phyloP scores from a whole-genome alignment of 2,329 filamentous ascomycete genomes.

The Cladophialophora psammophila region DNA sequence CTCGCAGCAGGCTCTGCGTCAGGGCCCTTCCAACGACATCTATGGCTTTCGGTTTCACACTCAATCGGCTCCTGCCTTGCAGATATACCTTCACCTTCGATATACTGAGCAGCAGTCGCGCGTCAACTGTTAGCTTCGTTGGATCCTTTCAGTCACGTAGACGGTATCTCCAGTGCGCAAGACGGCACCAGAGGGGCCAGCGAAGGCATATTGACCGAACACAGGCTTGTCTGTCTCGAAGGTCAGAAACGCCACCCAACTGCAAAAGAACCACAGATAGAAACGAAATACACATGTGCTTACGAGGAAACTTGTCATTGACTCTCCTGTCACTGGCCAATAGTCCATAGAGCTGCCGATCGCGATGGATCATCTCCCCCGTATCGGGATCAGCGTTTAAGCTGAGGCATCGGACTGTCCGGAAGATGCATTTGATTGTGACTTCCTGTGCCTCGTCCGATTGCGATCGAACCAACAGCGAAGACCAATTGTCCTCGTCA shows the following conservation, averaged over 20 bases:
- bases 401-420: slow-evolving; percentile 38
- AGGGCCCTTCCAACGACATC: not conserved
- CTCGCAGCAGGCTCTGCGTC: not conserved
- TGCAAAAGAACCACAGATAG: not conserved
- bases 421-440: slow-evolving; percentile 40
- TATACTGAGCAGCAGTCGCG: not conserved
- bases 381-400: slow-evolving; percentile 39
- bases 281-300: slow-evolving; percentile 10
- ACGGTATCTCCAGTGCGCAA: slow-evolving; percentile 37
- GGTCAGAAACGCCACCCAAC: slow-evolving; percentile 5
- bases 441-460: slow-evolving; percentile 36
- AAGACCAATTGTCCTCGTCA: slow-evolving; percentile 40
- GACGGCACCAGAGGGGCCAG: slow-evolving; percentile 38
- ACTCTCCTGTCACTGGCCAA: slow-evolving; percentile 37
- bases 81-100: not conserved
- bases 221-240: slow-evolving; percentile 36
- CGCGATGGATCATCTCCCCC: slow-evolving; percentile 37
- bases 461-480: slow-evolving; percentile 33
- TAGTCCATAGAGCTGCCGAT: slow-evolving; percentile 38
- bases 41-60: not conserved
- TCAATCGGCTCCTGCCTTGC: not conserved
- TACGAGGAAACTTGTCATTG: slow-evolving; percentile 40
- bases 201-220: slow-evolving; percentile 40
- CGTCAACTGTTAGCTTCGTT: slow-evolving; percentile 19
- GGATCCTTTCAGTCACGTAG: slow-evolving; percentile 35